Evolutionary conservation across 2,329 filamentous ascomycete species (phyloP).

Genomic region (Arthrobotrys sinensis): DNA sequence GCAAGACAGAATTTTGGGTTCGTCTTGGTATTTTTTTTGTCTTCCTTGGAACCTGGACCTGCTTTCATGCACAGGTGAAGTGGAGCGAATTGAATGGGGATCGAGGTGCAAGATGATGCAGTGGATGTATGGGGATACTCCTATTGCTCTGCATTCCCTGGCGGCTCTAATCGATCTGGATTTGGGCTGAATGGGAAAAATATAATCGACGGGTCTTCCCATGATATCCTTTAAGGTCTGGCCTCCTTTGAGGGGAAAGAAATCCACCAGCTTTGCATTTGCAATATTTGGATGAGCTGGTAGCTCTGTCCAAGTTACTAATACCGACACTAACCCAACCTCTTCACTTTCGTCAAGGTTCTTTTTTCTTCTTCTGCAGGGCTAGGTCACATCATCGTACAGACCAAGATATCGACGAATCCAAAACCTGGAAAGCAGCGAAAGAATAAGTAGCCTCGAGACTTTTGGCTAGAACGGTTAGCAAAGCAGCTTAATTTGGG

Average conservation of each 20-base stretch:
- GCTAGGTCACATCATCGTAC: conserved; percentile 42
- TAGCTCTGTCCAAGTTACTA: conserved; percentile 4
- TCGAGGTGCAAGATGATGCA: conserved; percentile 28
- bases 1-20: conserved; percentile 23
- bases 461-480: conserved; percentile 30
- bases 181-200: not conserved
- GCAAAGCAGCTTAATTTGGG: conserved; percentile 50
- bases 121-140: conserved; percentile 7
- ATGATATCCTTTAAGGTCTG: not conserved
- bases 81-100: conserved; percentile 8
- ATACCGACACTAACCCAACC: conserved; percentile 15
- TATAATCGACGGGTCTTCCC: conserved; percentile 9
- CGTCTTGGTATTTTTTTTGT: conserved; percentile 2
- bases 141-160: conserved; percentile 7
- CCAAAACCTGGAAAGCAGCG: conserved; percentile 41
- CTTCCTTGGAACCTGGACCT: conserved; percentile 30
- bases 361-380: conserved; percentile 21
- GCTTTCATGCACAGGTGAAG: conserved; percentile 16
- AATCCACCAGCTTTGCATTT: conserved; percentile 1
- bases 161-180: conserved; percentile 9
- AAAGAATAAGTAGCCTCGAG: conserved; percentile 9
- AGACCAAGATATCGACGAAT: conserved; percentile 21
- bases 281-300: conserved; percentile 13
- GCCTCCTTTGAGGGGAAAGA: conserved; percentile 22
- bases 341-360: conserved; percentile 47